Percentiles rank a stretch among this genome's conserved stretches.
Evolutionary conservation across 2,329 filamentous ascomycete genomes (phyloP).

Genomic region (Curvularia hawaiiensis): DNA sequence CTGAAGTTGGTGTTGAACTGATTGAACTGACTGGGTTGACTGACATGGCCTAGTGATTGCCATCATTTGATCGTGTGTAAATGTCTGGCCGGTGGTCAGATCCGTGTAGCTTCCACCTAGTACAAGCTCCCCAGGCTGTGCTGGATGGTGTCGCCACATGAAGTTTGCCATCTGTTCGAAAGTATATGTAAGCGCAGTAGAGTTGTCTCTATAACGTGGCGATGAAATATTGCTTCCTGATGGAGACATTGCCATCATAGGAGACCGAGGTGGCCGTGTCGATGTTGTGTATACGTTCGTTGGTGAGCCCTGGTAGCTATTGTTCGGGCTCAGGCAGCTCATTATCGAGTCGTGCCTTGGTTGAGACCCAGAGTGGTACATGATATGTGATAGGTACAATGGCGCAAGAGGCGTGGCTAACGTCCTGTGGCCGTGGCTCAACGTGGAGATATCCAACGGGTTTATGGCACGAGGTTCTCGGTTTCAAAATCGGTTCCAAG

Average conservation of each 20-base stretch:
- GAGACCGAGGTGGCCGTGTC: not conserved
- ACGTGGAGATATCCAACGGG: not conserved
- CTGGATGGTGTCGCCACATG: not conserved
- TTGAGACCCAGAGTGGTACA: too few species aligned
- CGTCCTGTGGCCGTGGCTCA: not conserved
- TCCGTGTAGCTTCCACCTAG: not conserved
- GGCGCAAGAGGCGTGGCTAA: not conserved
- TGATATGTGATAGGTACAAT: not conserved
- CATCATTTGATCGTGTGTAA: not conserved
- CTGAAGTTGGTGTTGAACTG: not conserved
- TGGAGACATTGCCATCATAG: not conserved
- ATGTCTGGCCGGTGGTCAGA: not conserved
- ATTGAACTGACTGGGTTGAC: not conserved
- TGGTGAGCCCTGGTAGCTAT: not conserved
- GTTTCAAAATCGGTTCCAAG: not conserved
- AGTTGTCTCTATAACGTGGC: not conserved
- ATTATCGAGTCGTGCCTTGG: not conserved
- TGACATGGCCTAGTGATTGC: not conserved
- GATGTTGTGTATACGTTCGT: not conserved
- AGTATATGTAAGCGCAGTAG: not conserved
- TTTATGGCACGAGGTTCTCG: too few species aligned
- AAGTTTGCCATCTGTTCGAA: not conserved
- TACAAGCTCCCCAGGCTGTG: not conserved
- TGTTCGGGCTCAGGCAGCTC: not conserved
- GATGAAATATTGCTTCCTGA: too few species aligned